Percentiles rank a stretch among this genome's conserved stretches.
Conservation (phyloP, 169 alveolate species). For the Cryptosporidium muris region DNA sequence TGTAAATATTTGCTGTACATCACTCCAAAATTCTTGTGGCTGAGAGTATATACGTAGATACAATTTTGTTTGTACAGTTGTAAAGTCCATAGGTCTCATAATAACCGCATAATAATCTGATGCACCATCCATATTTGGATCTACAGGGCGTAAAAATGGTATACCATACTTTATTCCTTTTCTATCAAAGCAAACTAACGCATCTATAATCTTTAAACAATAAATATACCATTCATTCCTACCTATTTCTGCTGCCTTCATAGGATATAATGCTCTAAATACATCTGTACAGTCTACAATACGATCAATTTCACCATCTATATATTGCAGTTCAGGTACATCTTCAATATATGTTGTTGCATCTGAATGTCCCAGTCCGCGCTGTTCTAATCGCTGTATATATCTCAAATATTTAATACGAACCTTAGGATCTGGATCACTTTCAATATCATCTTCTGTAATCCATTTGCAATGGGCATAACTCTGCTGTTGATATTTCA, state of each 20-base stretch:
- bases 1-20: constrained; percentile 70
- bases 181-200: constrained; percentile 71
- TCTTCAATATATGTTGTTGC: constrained; percentile 67
- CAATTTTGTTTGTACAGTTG: constrained; percentile 71
- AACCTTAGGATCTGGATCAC: constrained; percentile 65
- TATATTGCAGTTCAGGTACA: constrained; percentile 64
- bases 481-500: constrained; percentile 64
- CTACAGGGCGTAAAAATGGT: constrained; percentile 72
- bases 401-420: constrained; percentile 56
- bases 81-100: constrained; percentile 72
- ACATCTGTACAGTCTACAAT: constrained; percentile 72
- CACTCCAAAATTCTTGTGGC: constrained; percentile 73
- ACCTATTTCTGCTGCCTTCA: constrained; percentile 72
- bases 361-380: constrained; percentile 51
- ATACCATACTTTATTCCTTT: constrained; percentile 71
- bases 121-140: constrained; percentile 71
- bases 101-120: constrained; percentile 71
- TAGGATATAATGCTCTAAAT: constrained; percentile 69
- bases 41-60: constrained; percentile 63
- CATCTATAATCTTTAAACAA: constrained; percentile 70
- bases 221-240: constrained; percentile 72
- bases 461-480: constrained; percentile 68
- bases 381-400: constrained; percentile 51
- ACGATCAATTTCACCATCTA: constrained; percentile 72
- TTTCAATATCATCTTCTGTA: constrained; percentile 66